Base-by-base conservation (phyloP, 352 stramenopile genomes). In the Phytophthora sp. region DNA sequence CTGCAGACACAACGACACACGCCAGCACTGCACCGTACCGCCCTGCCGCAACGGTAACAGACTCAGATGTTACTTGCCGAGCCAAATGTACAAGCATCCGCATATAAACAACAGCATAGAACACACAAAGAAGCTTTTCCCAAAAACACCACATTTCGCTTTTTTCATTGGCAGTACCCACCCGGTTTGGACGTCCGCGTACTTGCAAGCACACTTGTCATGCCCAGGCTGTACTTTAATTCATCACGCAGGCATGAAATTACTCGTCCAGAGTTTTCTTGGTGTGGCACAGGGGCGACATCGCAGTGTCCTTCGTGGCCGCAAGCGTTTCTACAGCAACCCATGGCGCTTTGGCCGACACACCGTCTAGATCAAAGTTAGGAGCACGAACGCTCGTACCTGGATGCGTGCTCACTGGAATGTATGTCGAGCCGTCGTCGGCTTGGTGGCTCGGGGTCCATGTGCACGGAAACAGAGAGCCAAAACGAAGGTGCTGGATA, bases 401-500 rank as follows among this genome's bases (percentile, higher is more conserved):
- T 26, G 79, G 79, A 55, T 87, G 77, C 11, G 78, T 85, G 59
- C 77, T 86, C 45, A 88, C 74, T 18, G 79, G 76, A 27, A 86
- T 75, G 47, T 86, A 84, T n/a, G 71, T 79, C 18, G 61, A 78
- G 5, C 74, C 80, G 18, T 89, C 80, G 6, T 76, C 60, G 2
- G 63, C 63, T 27, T 71, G 60, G 42, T 93, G 82, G 29, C 73
- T 91, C 13, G 86, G 83, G 30, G 64, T 80, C 88, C 84, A 94
- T 53, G 84, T 91, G 71, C 84, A 94, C 29, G 84, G 86, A 20
- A 99, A 95, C 20, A 98, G 74, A 39, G 89, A 91, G 33, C 97
- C 97, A 74, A 99, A 99, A 30, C 98, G 81, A 63, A 99, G 89
- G 73, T 99, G 97, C 81, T 99, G 97, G 47, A 99, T 98, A 16